Conservation (phyloP, 176 grass and related monocot genomes). For the Aegilops longissima region DNA sequence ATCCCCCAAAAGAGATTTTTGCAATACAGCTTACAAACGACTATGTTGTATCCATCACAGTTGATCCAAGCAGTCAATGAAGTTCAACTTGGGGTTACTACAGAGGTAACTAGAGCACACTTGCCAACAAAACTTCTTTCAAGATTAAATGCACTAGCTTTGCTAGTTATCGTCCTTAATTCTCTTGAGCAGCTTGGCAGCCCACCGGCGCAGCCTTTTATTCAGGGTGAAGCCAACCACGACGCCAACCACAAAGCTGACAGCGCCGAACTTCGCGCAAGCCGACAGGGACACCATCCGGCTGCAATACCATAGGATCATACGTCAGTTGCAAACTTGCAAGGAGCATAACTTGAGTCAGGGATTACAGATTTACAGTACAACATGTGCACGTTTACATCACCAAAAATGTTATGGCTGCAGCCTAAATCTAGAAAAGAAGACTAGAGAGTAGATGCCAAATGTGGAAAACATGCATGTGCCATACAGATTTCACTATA, state of each 20-base stretch:
- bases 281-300: slow-evolving; percentile 59
- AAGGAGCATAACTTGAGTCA: neutral
- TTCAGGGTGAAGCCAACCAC: slow-evolving; percentile 77
- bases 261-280: slow-evolving; percentile 58
- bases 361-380: neutral
- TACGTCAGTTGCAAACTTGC: neutral
- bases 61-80: neutral
- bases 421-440: neutral
- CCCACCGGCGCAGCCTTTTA: slow-evolving; percentile 59
- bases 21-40: neutral
- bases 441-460: neutral
- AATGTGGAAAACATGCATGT: too few relatives aligned
- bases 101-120: neutral
- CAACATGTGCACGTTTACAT: neutral
- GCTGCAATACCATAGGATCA: slow-evolving; percentile 29
- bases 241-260: slow-evolving; percentile 66
- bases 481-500: too few relatives aligned
- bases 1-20: neutral
- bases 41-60: neutral
- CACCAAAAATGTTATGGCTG: neutral
- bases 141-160: neutral
- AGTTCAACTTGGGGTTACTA: neutral
- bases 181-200: slow-evolving; percentile 58
- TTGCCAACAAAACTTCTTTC: neutral
- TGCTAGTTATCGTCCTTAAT: slow-evolving; percentile 58